phyloP scores from a whole-genome alignment of 805 yeast species.

The Metschnikowia shivogae region DNA sequence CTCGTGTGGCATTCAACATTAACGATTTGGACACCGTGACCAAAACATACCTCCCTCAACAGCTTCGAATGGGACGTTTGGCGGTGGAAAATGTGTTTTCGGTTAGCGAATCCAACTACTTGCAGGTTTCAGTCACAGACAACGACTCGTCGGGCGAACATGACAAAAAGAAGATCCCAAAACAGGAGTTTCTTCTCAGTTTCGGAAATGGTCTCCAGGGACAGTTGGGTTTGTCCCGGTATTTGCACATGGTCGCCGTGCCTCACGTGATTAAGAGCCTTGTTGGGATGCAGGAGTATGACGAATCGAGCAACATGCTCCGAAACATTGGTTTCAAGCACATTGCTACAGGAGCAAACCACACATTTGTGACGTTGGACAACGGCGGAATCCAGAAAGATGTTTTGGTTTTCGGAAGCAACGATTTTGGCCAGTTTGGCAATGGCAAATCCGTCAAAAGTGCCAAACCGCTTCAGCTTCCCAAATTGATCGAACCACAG shows the following conservation, averaged over 20 bases:
- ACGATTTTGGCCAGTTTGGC: constrained; percentile 79
- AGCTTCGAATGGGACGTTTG: constrained; percentile 9
- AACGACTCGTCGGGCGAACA: constrained; percentile 12
- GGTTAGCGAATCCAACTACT: constrained; percentile 53
- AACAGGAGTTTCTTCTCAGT: constrained; percentile 39
- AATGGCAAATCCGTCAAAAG: constrained; percentile 68
- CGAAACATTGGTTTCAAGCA: constrained; percentile 22
- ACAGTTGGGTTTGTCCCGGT: constrained; percentile 77
- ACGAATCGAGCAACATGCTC: constrained; percentile 6
- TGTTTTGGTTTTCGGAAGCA: constrained; percentile 79
- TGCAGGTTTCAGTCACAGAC: constrained; percentile 24
- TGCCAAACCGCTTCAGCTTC: constrained; percentile 50
- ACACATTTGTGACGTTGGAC: constrained; percentile 53
- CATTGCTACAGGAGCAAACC: constrained; percentile 64
- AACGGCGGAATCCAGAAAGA: constrained; percentile 46
- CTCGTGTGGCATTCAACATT: constrained; percentile 39
- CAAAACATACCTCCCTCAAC: constrained; percentile 13
- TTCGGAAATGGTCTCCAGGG: constrained; percentile 88
- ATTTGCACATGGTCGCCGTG: constrained; percentile 63
- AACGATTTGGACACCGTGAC: constrained; percentile 34
- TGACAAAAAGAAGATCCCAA: background rate
- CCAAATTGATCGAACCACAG: constrained; percentile 55
- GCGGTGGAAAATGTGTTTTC: constrained; percentile 55
- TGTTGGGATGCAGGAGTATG: constrained; percentile 16
- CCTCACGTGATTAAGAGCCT: constrained; percentile 51